Percentiles rank a stretch among this genome's conserved stretches.
These are phyloP conservation scores for Termitomyces sp. DNA, from an alignment of 768 basidiomycete genomes.

Conservation along the genomic window DNA sequence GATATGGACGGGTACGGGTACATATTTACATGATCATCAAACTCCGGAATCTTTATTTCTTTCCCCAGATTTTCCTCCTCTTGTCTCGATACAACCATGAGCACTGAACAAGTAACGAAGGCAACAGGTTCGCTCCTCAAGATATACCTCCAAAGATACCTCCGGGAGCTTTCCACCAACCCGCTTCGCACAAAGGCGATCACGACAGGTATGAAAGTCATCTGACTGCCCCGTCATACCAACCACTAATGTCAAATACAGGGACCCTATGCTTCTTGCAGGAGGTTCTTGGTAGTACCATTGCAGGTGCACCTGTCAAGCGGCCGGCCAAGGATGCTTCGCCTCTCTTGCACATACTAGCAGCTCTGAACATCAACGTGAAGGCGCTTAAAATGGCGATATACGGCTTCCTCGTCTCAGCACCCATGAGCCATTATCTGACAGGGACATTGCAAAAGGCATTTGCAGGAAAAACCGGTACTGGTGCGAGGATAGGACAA, in stretches of 20 bases:
- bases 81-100: conserved; percentile 30
- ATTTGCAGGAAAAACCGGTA: conserved; percentile 69
- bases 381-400: conserved; percentile 80
- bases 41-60: not conserved
- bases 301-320: conserved; percentile 54
- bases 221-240: not conserved
- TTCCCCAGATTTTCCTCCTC: not conserved
- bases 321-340: conserved; percentile 50
- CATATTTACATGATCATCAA: conserved; percentile 2
- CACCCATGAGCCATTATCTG: conserved; percentile 73
- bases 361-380: conserved; percentile 51
- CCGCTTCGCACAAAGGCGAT: conserved; percentile 78
- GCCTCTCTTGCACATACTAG: conserved; percentile 43
- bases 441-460: conserved; percentile 66
- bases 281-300: conserved; percentile 73
- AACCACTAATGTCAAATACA: conserved; percentile 14
- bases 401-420: conserved; percentile 81
- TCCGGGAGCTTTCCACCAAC: conserved; percentile 56
- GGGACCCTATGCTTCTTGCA: conserved; percentile 62
- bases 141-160: conserved; percentile 69
- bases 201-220: conserved; percentile 51
- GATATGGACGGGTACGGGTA: not conserved
- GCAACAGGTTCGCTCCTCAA: conserved; percentile 45
- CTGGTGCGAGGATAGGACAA: conserved; percentile 60
- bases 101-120: conserved; percentile 19